Conservation (phyloP, 1,284 basidiomycete genomes). For the Apiotrichum gracile region DNA sequence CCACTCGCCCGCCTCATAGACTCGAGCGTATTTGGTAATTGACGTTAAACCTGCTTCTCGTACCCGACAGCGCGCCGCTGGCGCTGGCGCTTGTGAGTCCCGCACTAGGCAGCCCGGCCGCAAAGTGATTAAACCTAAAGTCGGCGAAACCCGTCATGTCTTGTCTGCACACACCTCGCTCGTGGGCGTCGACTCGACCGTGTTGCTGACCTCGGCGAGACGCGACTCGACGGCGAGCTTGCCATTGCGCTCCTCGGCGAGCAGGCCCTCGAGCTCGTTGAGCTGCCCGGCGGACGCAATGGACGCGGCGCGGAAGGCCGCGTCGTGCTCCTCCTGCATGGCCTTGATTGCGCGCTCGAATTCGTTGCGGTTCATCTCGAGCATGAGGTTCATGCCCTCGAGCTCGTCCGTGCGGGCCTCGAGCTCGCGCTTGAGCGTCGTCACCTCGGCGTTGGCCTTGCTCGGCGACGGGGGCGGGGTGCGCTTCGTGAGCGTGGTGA, state of each 20-base stretch:
- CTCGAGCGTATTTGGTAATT: background rate
- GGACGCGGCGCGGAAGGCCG: background rate
- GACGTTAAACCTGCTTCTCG: background rate
- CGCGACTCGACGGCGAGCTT: constrained; percentile 1
- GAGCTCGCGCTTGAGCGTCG: constrained; percentile 19
- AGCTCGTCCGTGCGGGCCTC: constrained; percentile 30
- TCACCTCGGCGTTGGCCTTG: background rate
- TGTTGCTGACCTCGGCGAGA: constrained; percentile 8
- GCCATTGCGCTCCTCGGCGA: constrained; percentile 4
- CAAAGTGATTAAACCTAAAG: background rate
- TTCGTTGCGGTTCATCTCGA: constrained; percentile 40
- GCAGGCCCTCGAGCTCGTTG: background rate
- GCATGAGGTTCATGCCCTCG: constrained; percentile 29
- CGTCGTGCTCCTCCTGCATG: constrained; percentile 4
- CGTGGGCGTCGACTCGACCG: constrained; percentile 1
- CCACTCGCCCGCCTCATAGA: background rate
- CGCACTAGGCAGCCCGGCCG: too few relatives aligned
- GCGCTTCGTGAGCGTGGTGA: constrained; percentile 8
- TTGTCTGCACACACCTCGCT: constrained; percentile 5
- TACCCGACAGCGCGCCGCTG: background rate
- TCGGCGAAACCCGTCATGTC: background rate
- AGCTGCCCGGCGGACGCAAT: background rate
- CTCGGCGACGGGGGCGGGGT: constrained; percentile 2
- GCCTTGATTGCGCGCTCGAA: constrained; percentile 25
- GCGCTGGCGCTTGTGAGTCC: too few relatives aligned